phyloP scores from a whole-genome alignment of 176 grass and related monocot genomes.

The Aegilops bicornis region DNA sequence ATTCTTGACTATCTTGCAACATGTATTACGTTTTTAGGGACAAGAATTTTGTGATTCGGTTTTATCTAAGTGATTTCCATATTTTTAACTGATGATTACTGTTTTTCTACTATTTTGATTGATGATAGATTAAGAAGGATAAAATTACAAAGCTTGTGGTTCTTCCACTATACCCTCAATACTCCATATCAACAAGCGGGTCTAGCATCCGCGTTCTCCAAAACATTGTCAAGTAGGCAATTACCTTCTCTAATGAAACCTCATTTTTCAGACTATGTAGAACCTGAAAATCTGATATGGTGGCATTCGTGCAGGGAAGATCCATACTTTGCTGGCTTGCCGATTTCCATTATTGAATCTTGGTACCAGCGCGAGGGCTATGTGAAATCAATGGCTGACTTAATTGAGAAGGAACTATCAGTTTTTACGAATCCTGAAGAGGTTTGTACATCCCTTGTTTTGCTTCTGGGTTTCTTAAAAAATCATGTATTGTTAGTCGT shows the following conservation, averaged over 20 bases:
- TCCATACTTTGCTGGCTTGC: conserved; percentile 75
- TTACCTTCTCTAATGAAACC: neutral
- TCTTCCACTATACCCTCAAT: conserved; percentile 96
- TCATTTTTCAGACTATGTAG: neutral
- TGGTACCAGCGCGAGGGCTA: conserved; percentile 97
- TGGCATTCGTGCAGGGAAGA: conserved; percentile 66
- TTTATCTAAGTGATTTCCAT: neutral
- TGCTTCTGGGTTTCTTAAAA: neutral
- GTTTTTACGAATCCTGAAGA: conserved; percentile 71
- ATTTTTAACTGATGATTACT: conserved; percentile 12
- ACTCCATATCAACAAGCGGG: conserved; percentile 96
- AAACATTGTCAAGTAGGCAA: conserved; percentile 62
- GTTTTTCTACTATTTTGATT: conserved; percentile 20
- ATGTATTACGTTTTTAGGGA: neutral
- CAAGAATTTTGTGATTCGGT: neutral
- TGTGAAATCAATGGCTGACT: conserved; percentile 92
- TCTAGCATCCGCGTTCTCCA: conserved; percentile 92
- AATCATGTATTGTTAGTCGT: neutral
- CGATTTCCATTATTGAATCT: conserved; percentile 89
- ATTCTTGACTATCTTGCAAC: neutral
- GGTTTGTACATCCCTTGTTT: conserved; percentile 37
- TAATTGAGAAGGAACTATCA: conserved; percentile 72
- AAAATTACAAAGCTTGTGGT: conserved; percentile 87
- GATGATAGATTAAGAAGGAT: conserved; percentile 90
- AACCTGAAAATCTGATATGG: conserved; percentile 4